These are phyloP conservation scores for Pichia sp. DNA, from an alignment of 1,139 yeast species.

Conservation along the genomic window DNA sequence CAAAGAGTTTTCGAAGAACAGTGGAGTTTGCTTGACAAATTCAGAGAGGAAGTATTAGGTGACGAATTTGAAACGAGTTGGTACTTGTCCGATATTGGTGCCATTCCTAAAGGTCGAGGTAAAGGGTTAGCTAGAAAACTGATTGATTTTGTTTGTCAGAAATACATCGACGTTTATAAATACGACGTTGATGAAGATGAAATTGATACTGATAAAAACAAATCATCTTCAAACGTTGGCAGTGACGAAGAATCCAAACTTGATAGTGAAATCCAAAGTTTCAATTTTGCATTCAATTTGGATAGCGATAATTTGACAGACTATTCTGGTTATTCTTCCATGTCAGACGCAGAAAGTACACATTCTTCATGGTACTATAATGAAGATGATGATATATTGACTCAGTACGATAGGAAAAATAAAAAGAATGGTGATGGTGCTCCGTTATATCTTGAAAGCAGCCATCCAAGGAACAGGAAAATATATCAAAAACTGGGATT, in stretches of 20 bases:
- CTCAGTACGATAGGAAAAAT: constrained; percentile 21
- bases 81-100: constrained; percentile 61
- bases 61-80: constrained; percentile 35
- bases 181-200: constrained; percentile 16
- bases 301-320: constrained; percentile 26
- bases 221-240: constrained; percentile 2
- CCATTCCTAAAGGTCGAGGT: constrained; percentile 51
- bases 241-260: constrained; percentile 21
- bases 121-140: constrained; percentile 54
- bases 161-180: constrained; percentile 23
- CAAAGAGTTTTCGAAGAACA: constrained; percentile 51
- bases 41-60: constrained; percentile 27
- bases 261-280: constrained; percentile 25
- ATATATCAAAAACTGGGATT: constrained; percentile 44
- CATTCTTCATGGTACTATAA: constrained; percentile 27
- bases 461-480: constrained; percentile 41
- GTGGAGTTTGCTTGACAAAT: constrained; percentile 45
- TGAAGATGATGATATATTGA: constrained; percentile 25
- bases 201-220: constrained; percentile 14
- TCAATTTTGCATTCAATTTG: constrained; percentile 24
- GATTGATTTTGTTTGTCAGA: constrained; percentile 40
- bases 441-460: constrained; percentile 38
- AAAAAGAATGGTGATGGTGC: constrained; percentile 19
- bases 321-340: constrained; percentile 25
- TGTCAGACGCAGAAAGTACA: constrained; percentile 24